Evolutionary conservation across 441 rosid species (phyloP), one percentile per base, ranked within the genome.

Genomic region (Sinapis alba): DNA sequence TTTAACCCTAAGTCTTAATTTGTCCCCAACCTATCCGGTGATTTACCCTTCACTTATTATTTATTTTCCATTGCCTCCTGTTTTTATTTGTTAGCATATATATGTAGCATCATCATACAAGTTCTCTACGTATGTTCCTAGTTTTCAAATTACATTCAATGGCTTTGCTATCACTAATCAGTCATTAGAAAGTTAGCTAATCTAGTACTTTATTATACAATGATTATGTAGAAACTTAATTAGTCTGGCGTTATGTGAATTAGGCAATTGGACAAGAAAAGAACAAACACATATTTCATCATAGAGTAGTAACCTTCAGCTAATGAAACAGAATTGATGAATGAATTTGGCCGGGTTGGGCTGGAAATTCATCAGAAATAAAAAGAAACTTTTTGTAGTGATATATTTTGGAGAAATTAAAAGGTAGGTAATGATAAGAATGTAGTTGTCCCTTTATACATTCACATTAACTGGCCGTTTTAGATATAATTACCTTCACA

Each of bases 1-100:
- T 41, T 72, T 65, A 20, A 59, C 77, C 71, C 30, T 20, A 63
- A 54, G 1, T 28, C 27, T 47, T 59, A 6, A 30, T 71, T 36
- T 32, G 32, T 47, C 47, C 65, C 65, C 50, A 54, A 69, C 20
- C 60, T 62, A 54, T 63, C 26, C 4, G 6, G 3, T 69, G 3
- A 28, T 50, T 18, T 27, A 30, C 62, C 68, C 20, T 66, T 57
- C 66, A 57, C 8, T 24, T 57, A 57, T 57, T 24, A 13, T 54
- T 21, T 21, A 54, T 1, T 21, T 24, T 56, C 10, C 61, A 13
- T 24, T 12, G 9, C 4, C 23, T 54, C 61, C 18, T 56, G n/a
- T 20, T 68, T 23, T 56, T 4, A 56, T 56, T 24, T 23, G n/a
- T n/a, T n/a, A n/a, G n/a, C n/a, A n/a, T n/a, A 24, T 32, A 13